Base-by-base conservation (phyloP, 441 rosid genomes). In the Mallotus japonicus region DNA sequence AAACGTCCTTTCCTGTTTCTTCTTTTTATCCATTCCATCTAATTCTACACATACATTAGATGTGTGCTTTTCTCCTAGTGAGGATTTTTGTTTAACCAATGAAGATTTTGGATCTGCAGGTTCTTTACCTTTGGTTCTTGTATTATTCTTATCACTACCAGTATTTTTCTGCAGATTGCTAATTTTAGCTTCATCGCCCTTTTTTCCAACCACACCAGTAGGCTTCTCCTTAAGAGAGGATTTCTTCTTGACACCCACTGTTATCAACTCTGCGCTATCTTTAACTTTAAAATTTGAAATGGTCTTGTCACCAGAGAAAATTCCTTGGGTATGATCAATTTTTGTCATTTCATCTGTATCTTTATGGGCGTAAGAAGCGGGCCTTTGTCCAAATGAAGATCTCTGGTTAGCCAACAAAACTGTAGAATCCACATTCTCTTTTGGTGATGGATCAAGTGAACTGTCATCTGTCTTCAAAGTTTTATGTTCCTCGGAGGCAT, bases 381-480 rank as follows among this genome's bases (percentile, higher is more conserved):
- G 40, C 67, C 75, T 78, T 69, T 73, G 75, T 34, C 63, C 77
- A 54, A 58, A 51, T 32, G 65, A 47, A 73, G 73, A 60, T 67
- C 44, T 62, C 40, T 57, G 58, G 67, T 65, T 66, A 71, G 22
- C 71, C 17, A 74, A 75, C 67, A 73, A 67, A 57, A 20, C 62
- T 3, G 72, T 74, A 67, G 61, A 37, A 72, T 53, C 72, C 24
- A 62, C 69, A 55, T 63, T 70, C 75, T 75, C 76, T 74, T 80
- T 75, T 12, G 44, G 58, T 71, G 71, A 77, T 46, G 19, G 71
- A 70, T 73, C 62, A 76, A 51, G 56, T 64, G 37, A 58, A 69
- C 20, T 62, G 72, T 66, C 80, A 65, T 75, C 78, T 62, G 28
- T 46, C 77, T 76, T 74, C 50, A 68, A 53, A 77, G 73, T 77